These are phyloP conservation scores for Quercus tomentella DNA, from an alignment of 331 rosid genomes.

Conservation along the genomic window DNA sequence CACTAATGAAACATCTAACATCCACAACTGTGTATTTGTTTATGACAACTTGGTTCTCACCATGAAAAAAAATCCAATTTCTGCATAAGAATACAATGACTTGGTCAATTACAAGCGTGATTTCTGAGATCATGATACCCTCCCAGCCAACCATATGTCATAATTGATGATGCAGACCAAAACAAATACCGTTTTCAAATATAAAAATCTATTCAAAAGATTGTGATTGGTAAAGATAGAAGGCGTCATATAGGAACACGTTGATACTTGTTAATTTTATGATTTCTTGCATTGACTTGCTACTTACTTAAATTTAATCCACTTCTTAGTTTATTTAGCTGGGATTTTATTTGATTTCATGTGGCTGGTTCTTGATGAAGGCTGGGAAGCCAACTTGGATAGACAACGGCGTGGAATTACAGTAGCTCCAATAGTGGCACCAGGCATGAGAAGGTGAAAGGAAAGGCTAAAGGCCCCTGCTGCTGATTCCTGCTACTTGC, in stretches of 20 bases:
- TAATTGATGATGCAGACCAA: background rate
- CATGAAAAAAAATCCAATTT: background rate
- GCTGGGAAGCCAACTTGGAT: conserved; percentile 62
- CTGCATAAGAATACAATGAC: no score
- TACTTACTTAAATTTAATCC: background rate
- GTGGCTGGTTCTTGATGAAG: conserved; percentile 24
- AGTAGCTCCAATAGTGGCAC: conserved; percentile 19
- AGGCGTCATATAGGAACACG: no score
- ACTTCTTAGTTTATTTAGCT: background rate
- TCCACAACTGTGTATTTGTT: background rate
- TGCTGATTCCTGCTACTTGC: background rate
- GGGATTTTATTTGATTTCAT: background rate
- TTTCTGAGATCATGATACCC: no score
- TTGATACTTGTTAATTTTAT: no score
- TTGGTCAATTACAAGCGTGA: no score
- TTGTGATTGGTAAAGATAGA: no score
- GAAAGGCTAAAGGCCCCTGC: background rate
- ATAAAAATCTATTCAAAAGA: no score
- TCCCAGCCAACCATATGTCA: background rate
- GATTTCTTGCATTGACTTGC: background rate
- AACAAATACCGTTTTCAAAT: background rate
- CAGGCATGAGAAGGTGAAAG: conserved; percentile 48
- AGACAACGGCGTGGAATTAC: conserved; percentile 31
- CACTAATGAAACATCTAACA: background rate
- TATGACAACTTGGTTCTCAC: background rate